phyloP scores from a whole-genome alignment of 106 monocot genomes.

The Amphibolis antarctica region DNA sequence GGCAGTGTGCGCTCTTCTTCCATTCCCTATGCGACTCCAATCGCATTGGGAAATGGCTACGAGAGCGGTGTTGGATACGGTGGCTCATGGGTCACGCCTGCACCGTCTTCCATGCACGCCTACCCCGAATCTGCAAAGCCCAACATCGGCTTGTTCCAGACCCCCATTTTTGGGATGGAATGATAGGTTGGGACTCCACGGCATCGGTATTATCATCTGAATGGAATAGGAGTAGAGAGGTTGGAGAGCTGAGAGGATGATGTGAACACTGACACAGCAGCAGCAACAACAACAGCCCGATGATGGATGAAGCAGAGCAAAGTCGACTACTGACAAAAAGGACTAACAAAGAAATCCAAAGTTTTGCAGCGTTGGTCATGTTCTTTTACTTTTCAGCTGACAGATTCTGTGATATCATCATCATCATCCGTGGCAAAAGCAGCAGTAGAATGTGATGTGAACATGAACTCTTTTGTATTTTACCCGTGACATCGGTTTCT shows the following conservation, averaged over 20 bases:
- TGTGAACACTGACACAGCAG: background rate
- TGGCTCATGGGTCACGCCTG: conserved; percentile 19
- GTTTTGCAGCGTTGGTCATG: background rate
- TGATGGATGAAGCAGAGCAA: background rate
- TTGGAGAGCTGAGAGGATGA: background rate
- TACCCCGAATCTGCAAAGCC: conserved; percentile 44
- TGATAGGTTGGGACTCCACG: conserved; percentile 17
- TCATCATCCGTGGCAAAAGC: background rate
- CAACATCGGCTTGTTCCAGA: conserved; percentile 48
- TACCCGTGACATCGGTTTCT: background rate
- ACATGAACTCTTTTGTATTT: background rate
- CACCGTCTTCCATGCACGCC: conserved; percentile 16
- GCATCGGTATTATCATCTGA: background rate
- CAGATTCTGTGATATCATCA: conserved; percentile 2
- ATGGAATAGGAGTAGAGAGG: background rate
- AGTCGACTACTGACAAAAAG: background rate
- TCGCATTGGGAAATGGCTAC: conserved; percentile 16
- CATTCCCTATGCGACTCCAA: conserved; percentile 43
- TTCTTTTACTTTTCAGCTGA: conserved; percentile 2
- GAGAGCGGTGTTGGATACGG: conserved; percentile 7
- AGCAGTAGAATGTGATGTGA: conserved; percentile 1
- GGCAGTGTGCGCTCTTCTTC: conserved; percentile 6
- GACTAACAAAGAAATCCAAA: background rate
- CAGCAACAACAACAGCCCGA: background rate
- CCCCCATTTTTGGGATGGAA: conserved; percentile 83